These are phyloP conservation scores for Orbilia ellipsospora DNA, from an alignment of 2,329 filamentous ascomycete species.

Conservation along the genomic window DNA sequence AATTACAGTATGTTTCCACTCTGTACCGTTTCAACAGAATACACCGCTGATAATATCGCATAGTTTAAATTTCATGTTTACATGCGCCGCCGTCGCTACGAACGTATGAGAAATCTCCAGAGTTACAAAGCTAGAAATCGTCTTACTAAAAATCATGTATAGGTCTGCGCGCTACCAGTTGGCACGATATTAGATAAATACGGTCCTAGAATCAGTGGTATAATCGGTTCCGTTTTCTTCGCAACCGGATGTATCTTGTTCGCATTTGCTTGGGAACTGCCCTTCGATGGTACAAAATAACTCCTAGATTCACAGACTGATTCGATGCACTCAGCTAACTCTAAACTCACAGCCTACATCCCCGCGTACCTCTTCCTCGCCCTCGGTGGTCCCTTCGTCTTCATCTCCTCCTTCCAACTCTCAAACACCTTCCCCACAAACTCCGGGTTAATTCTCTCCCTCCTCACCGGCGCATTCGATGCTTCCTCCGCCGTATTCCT, in stretches of 20 bases:
- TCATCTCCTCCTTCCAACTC: conserved; percentile 84
- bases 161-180: conserved; percentile 80
- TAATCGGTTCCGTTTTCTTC: conserved; percentile 75
- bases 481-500: conserved; percentile 82
- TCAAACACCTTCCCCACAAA: conserved; percentile 83
- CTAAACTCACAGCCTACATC: conserved; percentile 65
- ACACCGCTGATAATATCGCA: conserved; percentile 28
- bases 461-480: conserved; percentile 85
- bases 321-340: conserved; percentile 17
- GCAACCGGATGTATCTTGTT: conserved; percentile 77
- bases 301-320: not conserved
- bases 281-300: conserved; percentile 72
- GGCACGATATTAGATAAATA: conserved; percentile 85
- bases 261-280: conserved; percentile 72
- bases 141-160: not conserved
- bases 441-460: conserved; percentile 81
- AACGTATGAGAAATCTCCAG: conserved; percentile 67
- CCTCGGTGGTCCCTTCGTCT: conserved; percentile 82
- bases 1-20: conserved; percentile 64
- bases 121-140: not conserved
- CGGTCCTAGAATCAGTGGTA: conserved; percentile 79
- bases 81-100: conserved; percentile 84
- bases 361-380: conserved; percentile 80
- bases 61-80: conserved; percentile 88
- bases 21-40: not conserved